Base-by-base conservation (phyloP, 164 flowering plant genomes). In the Cinnamomum chago region DNA sequence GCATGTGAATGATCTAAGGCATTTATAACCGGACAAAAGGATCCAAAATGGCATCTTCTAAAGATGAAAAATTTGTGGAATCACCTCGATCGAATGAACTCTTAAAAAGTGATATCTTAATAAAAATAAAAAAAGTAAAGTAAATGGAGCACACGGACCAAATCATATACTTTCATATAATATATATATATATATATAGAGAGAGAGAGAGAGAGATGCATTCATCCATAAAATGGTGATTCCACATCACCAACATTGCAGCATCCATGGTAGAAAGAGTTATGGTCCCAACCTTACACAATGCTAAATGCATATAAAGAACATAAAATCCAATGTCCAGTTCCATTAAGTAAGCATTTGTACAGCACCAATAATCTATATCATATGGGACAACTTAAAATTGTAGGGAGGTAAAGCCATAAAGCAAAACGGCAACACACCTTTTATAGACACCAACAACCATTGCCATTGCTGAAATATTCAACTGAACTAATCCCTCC, bases 401-500 rank as follows among this genome's bases (percentile, higher is more conserved):
- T 55, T 55, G n/a, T 15, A 17, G 20, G 1, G 25, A 62, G 12
- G 1, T 1, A 67, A 58, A 67, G 67, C 23, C 20, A 67, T 11
- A 52, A 58, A 67, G 67, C 9, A 30, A 67, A 27, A 3, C 17
- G 51, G 28, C 50, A 35, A 35, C 62, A 18, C 22, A 96, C 99
- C 99, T 92, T 85, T 79, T 91, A 76, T 84, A 90, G 66, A 81
- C 75, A 50, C 92, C 94, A 76, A 74, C 67, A 23, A 88, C 88
- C 0, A 86, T 79, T 35, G 83, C 83, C 66, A 73, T 72, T 67
- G 89, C 72, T 52, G 97, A 85, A 58, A 84, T 65, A 83, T 69
- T 91, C 47, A 94, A 84, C 81, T 96, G 97, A 70, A 96, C 84
- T 51, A 60, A 23, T 52, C 99, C 99, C 71, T 90, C 90, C 99